Conservation (phyloP, 2,329 filamentous ascomycete genomes). For the Chaetomium globosum region DNA sequence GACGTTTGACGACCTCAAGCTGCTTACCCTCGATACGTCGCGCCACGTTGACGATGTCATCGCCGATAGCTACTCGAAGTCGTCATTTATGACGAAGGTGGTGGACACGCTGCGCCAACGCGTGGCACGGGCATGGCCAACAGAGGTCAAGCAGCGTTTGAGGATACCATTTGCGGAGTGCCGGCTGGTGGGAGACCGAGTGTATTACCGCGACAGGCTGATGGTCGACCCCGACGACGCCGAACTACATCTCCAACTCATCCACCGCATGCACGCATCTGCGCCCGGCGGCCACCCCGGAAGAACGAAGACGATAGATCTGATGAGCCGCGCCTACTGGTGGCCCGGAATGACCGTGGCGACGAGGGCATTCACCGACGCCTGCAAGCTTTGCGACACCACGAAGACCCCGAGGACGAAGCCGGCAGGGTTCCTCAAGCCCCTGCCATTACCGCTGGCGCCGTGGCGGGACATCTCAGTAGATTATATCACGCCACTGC, state of each 20-base stretch:
- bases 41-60: not conserved
- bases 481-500: conserved; percentile 5
- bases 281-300: not conserved
- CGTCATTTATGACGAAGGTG: no score
- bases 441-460: not conserved
- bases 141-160: not conserved
- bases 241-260: not conserved
- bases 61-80: no score
- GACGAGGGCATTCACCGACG: not conserved
- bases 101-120: no score
- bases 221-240: not conserved
- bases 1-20: not conserved
- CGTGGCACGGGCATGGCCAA: not conserved
- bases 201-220: not conserved
- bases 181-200: not conserved
- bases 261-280: not conserved
- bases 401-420: not conserved
- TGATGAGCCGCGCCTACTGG: not conserved
- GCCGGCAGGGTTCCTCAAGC: not conserved
- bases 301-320: not conserved
- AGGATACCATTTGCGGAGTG: not conserved
- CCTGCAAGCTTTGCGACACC: not conserved
- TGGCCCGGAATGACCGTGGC: not conserved
- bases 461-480: conserved; percentile 14
- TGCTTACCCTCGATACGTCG: not conserved